Percentiles rank a stretch among this genome's conserved stretches.
Conservation (phyloP, 192 early-diverging fungal species). For the Backusella tarrabulga region DNA sequence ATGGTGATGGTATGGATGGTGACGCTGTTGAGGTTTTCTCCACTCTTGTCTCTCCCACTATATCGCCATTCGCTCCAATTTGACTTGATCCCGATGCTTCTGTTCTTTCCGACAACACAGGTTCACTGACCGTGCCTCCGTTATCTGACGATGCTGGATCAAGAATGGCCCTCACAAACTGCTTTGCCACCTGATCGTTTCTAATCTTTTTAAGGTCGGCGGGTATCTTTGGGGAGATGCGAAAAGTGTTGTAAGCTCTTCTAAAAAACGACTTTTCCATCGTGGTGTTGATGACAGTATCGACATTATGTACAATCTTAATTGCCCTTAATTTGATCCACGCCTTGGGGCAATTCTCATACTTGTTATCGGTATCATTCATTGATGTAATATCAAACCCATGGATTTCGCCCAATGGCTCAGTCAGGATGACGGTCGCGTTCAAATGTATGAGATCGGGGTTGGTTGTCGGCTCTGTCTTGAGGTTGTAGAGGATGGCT, state of each 20-base stretch:
- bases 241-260: constrained; percentile 18
- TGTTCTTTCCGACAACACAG: background rate
- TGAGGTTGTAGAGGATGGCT: constrained; percentile 8
- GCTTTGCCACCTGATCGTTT: constrained; percentile 7
- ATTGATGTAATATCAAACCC: constrained; percentile 10
- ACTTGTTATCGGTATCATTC: background rate
- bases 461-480: background rate
- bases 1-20: background rate
- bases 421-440: constrained; percentile 8
- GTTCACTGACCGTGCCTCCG: background rate
- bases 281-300: constrained; percentile 6
- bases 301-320: constrained; percentile 14
- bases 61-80: background rate
- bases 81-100: background rate
- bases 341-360: constrained; percentile 31
- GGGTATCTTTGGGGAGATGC: constrained; percentile 11
- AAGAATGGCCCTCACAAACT: constrained; percentile 18
- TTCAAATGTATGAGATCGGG: background rate
- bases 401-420: constrained; percentile 8
- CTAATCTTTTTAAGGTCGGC: constrained; percentile 18
- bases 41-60: background rate
- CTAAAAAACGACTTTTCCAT: constrained; percentile 31
- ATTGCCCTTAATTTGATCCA: constrained; percentile 32
- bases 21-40: background rate
- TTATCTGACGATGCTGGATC: background rate